Conservation (phyloP, 2,329 filamentous ascomycete genomes). For the Ophiostoma ips region DNA sequence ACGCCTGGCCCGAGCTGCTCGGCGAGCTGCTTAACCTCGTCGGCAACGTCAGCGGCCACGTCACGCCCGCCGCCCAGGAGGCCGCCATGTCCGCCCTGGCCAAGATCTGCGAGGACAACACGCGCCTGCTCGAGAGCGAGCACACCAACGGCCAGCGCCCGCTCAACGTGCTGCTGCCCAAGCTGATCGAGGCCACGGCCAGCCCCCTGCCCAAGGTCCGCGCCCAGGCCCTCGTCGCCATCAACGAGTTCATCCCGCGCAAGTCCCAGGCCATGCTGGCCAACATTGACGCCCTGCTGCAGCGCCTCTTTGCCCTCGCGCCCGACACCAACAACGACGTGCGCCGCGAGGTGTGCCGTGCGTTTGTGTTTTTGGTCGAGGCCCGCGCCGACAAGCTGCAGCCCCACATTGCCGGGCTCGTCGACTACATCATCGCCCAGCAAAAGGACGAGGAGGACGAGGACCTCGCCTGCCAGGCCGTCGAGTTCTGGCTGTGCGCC, state of each 20-base stretch:
- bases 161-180: constrained; percentile 76
- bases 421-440: constrained; percentile 85
- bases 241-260: constrained; percentile 84
- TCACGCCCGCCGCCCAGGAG: constrained; percentile 64
- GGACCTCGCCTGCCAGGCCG: constrained; percentile 83
- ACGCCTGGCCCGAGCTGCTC: constrained; percentile 84
- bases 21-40: constrained; percentile 70
- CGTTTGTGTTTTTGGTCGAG: constrained; percentile 85
- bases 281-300: constrained; percentile 67
- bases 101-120: constrained; percentile 97
- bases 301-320: constrained; percentile 70
- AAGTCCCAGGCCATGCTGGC: constrained; percentile 71
- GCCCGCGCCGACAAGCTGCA: constrained; percentile 79
- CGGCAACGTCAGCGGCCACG: constrained; percentile 54
- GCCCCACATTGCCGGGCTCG: constrained; percentile 74
- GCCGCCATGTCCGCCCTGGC: constrained; percentile 83
- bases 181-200: constrained; percentile 75
- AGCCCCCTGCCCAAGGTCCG: constrained; percentile 66
- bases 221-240: constrained; percentile 62
- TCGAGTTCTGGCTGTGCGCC: constrained; percentile 93
- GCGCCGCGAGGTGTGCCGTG: constrained; percentile 80
- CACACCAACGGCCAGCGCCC: constrained; percentile 82
- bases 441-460: constrained; percentile 76
- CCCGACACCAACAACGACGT: constrained; percentile 68
- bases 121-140: constrained; percentile 70